Conservation (phyloP, 352 stramenopile genomes). For the Phytophthora capsici region DNA sequence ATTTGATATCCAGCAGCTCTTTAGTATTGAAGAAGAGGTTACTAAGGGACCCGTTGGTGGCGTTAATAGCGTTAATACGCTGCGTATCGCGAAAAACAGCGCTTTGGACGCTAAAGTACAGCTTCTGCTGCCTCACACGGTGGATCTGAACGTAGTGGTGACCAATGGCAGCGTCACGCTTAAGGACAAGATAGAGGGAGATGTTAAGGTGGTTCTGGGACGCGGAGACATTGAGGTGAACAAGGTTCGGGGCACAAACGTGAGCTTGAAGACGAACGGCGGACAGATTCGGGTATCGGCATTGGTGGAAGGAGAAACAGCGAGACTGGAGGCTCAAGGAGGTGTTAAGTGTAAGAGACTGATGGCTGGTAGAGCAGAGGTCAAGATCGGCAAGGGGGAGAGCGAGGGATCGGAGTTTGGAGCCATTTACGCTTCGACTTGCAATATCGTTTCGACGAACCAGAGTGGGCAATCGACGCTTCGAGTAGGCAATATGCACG, state of each 20-base stretch:
- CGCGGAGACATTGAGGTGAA: slow-evolving; percentile 62
- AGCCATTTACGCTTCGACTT: slow-evolving; percentile 75
- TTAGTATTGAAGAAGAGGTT: slow-evolving; percentile 37
- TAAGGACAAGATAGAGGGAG: slow-evolving; percentile 73
- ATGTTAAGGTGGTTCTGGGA: slow-evolving; percentile 68
- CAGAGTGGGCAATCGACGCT: slow-evolving; percentile 35
- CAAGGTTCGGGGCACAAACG: slow-evolving; percentile 66
- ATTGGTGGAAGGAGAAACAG: slow-evolving; percentile 66
- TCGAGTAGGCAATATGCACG: slow-evolving; percentile 71
- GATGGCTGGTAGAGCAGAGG: slow-evolving; percentile 57
- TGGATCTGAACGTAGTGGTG: slow-evolving; percentile 58
- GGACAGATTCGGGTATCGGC: slow-evolving; percentile 50
- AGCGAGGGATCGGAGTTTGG: slow-evolving; percentile 50
- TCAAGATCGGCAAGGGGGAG: slow-evolving; percentile 60
- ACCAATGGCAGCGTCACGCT: slow-evolving; percentile 54
- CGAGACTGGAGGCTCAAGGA: slow-evolving; percentile 48
- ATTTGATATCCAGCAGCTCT: slow-evolving; percentile 21
- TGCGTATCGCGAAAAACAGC: slow-evolving; percentile 44
- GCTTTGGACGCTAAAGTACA: slow-evolving; percentile 23
- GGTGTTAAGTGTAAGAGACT: slow-evolving; percentile 64
- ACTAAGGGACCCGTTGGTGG: neutral
- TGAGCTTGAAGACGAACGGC: slow-evolving; percentile 73
- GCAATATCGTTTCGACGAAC: slow-evolving; percentile 49
- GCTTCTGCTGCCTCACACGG: slow-evolving; percentile 47
- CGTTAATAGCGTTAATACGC: neutral